Evolutionary conservation across 1,284 basidiomycete genomes (phyloP).

Genomic region (Sphaerobolus stellatus): DNA sequence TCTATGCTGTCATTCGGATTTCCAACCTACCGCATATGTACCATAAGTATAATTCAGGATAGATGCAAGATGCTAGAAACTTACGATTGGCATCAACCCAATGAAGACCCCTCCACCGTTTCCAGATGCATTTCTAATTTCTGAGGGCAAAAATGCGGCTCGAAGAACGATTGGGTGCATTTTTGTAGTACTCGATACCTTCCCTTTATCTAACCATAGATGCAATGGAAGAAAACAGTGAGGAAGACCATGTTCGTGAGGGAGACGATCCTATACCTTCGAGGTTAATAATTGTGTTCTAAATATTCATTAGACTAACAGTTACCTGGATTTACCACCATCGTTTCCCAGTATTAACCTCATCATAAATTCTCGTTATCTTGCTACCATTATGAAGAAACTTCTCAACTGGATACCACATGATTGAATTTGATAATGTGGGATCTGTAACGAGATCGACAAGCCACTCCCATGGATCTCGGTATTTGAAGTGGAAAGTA

Average conservation of each 20-base stretch:
- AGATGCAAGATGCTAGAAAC: background rate
- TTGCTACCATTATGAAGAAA: background rate
- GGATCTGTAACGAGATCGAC: background rate
- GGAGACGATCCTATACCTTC: constrained; percentile 3
- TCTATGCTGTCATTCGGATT: constrained; percentile 23
- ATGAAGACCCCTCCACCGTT: constrained; percentile 29
- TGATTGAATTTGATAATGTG: background rate
- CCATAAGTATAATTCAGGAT: background rate
- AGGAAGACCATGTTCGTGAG: constrained; percentile 14
- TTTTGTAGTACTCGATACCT: constrained; percentile 26
- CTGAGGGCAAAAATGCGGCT: constrained; percentile 22
- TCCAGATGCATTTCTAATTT: constrained; percentile 31
- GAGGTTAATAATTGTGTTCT: background rate
- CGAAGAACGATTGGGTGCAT: constrained; percentile 30
- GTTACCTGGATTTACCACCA: constrained; percentile 29
- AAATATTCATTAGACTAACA: background rate
- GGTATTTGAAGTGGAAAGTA: background rate
- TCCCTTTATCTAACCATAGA: constrained; percentile 33
- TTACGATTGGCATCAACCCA: constrained; percentile 24
- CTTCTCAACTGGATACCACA: background rate
- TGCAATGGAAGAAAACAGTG: constrained; percentile 29
- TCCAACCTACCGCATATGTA: constrained; percentile 6
- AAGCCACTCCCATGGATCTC: background rate
- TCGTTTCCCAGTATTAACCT: constrained; percentile 25
- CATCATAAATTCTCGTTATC: constrained; percentile 20